Conservation (phyloP, 441 rosid species). For the Caryocar brasiliense region DNA sequence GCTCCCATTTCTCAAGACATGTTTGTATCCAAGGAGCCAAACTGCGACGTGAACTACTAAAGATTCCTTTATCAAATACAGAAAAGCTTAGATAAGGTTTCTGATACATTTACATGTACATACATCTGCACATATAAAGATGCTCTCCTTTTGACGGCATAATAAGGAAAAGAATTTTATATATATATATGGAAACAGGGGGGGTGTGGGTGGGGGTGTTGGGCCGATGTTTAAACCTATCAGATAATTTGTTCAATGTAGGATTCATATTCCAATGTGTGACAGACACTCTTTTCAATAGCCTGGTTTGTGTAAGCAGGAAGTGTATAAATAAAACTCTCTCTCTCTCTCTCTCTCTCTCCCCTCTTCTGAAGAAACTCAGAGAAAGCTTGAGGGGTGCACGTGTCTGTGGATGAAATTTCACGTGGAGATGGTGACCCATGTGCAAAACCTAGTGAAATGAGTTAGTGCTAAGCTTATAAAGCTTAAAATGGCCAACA, state of each 20-base stretch:
- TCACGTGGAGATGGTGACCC: constrained; percentile 31
- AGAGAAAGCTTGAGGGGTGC: constrained; percentile 17
- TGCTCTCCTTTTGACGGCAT: constrained; percentile 9
- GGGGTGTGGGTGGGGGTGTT: no score
- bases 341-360: no score
- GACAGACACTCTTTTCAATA: neutral
- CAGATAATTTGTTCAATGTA: neutral
- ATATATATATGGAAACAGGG: no score
- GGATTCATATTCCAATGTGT: neutral
- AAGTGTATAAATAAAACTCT: no score
- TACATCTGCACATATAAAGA: neutral
- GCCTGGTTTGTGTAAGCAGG: no score
- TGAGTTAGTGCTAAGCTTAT: neutral
- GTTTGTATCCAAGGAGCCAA: constrained; percentile 29
- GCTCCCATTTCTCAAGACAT: constrained; percentile 31
- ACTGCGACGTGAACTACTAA: constrained; percentile 16
- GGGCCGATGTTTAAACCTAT: no score
- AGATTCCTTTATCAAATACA: constrained; percentile 25
- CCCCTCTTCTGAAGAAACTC: neutral
- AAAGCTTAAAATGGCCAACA: constrained; percentile 4
- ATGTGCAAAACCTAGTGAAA: constrained; percentile 30
- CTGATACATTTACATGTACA: neutral
- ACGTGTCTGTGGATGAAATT: constrained; percentile 29
- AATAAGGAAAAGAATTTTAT: no score
- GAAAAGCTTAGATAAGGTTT: constrained; percentile 8